These are phyloP conservation scores for Alternaria triticimaculans DNA, from an alignment of 2,329 filamentous ascomycete species.

Conservation along the genomic window DNA sequence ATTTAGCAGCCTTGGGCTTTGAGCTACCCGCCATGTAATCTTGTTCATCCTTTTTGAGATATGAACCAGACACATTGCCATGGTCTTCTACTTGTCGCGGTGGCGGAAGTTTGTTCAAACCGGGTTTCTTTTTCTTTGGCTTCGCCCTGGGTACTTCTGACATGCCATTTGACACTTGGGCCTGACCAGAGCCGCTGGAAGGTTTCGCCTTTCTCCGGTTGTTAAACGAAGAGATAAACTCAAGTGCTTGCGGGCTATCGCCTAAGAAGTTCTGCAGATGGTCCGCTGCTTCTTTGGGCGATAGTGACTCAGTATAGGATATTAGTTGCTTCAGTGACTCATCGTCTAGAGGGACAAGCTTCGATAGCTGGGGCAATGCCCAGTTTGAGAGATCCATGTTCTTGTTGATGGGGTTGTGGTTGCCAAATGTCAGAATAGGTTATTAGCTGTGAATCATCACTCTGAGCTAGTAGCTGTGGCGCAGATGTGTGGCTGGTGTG, in stretches of 20 bases:
- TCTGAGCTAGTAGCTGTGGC: constrained; percentile 23
- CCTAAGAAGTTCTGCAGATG: constrained; percentile 90
- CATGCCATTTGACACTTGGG: constrained; percentile 23
- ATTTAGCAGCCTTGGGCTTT: constrained; percentile 50
- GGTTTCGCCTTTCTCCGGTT: constrained; percentile 59
- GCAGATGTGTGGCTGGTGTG: constrained; percentile 13
- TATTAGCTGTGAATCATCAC: constrained; percentile 28
- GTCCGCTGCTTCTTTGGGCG: constrained; percentile 77
- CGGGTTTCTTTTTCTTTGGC: constrained; percentile 51
- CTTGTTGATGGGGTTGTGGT: constrained; percentile 4
- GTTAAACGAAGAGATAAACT: constrained; percentile 79
- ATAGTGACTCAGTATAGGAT: constrained; percentile 78
- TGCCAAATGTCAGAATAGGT: constrained; percentile 1
- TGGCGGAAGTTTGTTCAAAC: constrained; percentile 49
- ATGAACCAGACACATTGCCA: constrained; percentile 71
- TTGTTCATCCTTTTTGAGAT: constrained; percentile 75
- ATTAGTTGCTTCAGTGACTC: constrained; percentile 84
- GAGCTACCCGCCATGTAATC: constrained; percentile 70
- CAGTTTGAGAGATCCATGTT: constrained; percentile 56
- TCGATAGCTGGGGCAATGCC: constrained; percentile 75
- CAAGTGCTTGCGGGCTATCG: constrained; percentile 76
- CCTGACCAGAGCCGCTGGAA: constrained; percentile 21
- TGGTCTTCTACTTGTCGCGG: constrained; percentile 62
- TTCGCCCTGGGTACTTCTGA: constrained; percentile 45
- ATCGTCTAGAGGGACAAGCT: constrained; percentile 83